phyloP scores from a whole-genome alignment of 2,329 filamentous ascomycete species.

The Waltergamsia citrina region DNA sequence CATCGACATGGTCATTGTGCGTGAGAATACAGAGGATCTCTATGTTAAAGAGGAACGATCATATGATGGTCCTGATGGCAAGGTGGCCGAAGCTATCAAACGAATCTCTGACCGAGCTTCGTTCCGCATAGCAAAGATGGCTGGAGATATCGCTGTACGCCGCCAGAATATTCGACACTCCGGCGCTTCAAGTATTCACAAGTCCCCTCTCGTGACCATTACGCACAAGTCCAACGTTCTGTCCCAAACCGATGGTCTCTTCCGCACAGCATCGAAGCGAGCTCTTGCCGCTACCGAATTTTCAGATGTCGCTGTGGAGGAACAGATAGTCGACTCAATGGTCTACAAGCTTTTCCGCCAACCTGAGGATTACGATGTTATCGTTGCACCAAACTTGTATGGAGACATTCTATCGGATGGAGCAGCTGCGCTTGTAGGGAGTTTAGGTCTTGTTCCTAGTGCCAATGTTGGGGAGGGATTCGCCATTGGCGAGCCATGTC shows the following conservation, averaged over 20 bases:
- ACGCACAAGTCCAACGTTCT: slow-evolving; percentile 99
- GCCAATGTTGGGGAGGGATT: slow-evolving; percentile 93
- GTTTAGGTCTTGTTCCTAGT: slow-evolving; percentile 82
- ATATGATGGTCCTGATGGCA: slow-evolving; percentile 62
- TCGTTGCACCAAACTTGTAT: slow-evolving; percentile 95
- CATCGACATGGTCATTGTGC: slow-evolving; percentile 95
- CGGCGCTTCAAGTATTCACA: slow-evolving; percentile 50
- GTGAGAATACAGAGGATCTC: slow-evolving; percentile 97
- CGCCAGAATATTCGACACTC: slow-evolving; percentile 69
- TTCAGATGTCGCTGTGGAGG: slow-evolving; percentile 60
- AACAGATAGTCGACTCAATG: slow-evolving; percentile 99
- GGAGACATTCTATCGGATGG: slow-evolving; percentile 95
- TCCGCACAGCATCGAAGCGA: slow-evolving; percentile 69
- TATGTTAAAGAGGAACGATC: slow-evolving; percentile 97
- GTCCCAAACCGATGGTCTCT: slow-evolving; percentile 91
- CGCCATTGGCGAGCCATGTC: slow-evolving; percentile 96
- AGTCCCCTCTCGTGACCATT: slow-evolving; percentile 73
- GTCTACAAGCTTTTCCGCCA: slow-evolving; percentile 99
- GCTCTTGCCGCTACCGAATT: slow-evolving; percentile 62
- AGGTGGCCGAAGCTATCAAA: slow-evolving; percentile 96
- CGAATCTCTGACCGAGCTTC: slow-evolving; percentile 83
- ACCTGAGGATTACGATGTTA: slow-evolving; percentile 90
- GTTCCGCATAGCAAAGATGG: slow-evolving; percentile 81
- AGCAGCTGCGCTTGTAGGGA: slow-evolving; percentile 87
- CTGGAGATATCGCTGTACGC: slow-evolving; percentile 85